A percentile compares a stretch with the other conserved stretches of the same genome.
Evolutionary conservation across 2,329 filamentous ascomycete genomes (phyloP).

Genomic region (Furcasterigmium sp.): DNA sequence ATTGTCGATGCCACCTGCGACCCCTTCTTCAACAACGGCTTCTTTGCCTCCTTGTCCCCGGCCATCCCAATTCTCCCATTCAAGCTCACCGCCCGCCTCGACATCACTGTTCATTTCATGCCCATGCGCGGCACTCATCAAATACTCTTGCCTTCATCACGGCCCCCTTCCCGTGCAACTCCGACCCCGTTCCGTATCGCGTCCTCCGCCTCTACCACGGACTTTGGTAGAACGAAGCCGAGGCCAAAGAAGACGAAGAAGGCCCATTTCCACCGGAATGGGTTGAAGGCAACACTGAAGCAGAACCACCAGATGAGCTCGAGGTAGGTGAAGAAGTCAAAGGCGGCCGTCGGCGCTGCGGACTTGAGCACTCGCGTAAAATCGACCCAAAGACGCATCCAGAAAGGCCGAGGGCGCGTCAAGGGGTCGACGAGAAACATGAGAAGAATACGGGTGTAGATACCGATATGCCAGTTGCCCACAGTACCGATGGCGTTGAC

Average conservation of each 20-base stretch:
- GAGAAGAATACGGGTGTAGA: conserved; percentile 79
- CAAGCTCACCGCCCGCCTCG: no score
- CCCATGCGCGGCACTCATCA: no score
- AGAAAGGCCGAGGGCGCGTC: conserved; percentile 62
- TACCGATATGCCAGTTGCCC: conserved; percentile 84
- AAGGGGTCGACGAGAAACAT: conserved; percentile 82
- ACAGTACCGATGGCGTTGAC: conserved; percentile 75
- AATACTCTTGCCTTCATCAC: conserved; percentile 25
- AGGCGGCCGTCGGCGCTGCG: conserved; percentile 66
- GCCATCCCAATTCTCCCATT: no score
- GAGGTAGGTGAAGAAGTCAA: conserved; percentile 86
- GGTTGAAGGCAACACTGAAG: conserved; percentile 74
- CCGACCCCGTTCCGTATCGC: conserved; percentile 49
- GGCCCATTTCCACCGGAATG: conserved; percentile 88
- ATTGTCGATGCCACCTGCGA: no score
- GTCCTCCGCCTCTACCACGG: conserved; percentile 63
- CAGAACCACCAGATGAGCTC: conserved; percentile 83
- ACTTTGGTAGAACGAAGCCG: conserved; percentile 59
- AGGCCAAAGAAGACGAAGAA: conserved; percentile 76
- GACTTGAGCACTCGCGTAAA: conserved; percentile 70
- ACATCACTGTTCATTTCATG: no score
- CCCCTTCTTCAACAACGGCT: no score
- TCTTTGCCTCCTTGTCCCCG: no score
- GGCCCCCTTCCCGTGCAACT: conserved; percentile 19
- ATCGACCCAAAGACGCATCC: conserved; percentile 85